These are phyloP conservation scores for Vitis cinerea DNA, from an alignment of 164 flowering plant species.

Conservation along the genomic window DNA sequence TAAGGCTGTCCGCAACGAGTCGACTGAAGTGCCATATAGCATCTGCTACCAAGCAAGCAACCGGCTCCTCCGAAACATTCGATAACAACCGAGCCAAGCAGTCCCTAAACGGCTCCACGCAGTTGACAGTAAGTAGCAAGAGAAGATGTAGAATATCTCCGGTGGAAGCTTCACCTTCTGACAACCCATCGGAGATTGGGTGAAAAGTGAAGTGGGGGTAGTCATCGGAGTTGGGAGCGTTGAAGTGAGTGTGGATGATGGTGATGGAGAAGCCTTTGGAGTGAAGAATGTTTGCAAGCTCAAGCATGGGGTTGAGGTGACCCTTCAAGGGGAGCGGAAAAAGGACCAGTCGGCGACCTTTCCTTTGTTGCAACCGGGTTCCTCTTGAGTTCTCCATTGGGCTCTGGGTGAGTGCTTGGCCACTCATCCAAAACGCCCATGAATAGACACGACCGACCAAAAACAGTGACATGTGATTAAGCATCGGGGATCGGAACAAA, in stretches of 20 bases:
- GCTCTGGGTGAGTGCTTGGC: too few species aligned
- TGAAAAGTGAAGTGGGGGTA: slow-evolving; percentile 42
- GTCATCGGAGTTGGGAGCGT: slow-evolving; percentile 34
- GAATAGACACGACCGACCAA: too few species aligned
- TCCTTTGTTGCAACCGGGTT: not conserved
- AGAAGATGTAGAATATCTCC: slow-evolving; percentile 6
- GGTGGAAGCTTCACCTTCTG: slow-evolving; percentile 7
- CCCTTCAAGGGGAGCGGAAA: slow-evolving; percentile 51
- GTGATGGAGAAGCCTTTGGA: slow-evolving; percentile 51
- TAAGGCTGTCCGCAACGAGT: slow-evolving; percentile 23
- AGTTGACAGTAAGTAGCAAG: slow-evolving; percentile 17
- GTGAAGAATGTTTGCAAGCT: slow-evolving; percentile 41
- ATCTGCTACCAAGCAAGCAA: slow-evolving; percentile 41
- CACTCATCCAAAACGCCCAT: too few species aligned
- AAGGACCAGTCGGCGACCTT: slow-evolving; percentile 22
- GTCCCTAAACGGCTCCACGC: slow-evolving; percentile 19
- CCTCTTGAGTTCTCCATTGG: not conserved
- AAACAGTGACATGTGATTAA: too few species aligned
- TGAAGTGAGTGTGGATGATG: slow-evolving; percentile 40
- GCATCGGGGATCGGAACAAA: too few species aligned
- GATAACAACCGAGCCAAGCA: slow-evolving; percentile 25
- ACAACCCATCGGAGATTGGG: slow-evolving; percentile 21
- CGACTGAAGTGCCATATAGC: slow-evolving; percentile 20
- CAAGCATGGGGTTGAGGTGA: slow-evolving; percentile 51
- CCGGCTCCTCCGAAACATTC: slow-evolving; percentile 18